Conservation (phyloP, 2,329 filamentous ascomycete genomes). For the Cladosporium velox region DNA sequence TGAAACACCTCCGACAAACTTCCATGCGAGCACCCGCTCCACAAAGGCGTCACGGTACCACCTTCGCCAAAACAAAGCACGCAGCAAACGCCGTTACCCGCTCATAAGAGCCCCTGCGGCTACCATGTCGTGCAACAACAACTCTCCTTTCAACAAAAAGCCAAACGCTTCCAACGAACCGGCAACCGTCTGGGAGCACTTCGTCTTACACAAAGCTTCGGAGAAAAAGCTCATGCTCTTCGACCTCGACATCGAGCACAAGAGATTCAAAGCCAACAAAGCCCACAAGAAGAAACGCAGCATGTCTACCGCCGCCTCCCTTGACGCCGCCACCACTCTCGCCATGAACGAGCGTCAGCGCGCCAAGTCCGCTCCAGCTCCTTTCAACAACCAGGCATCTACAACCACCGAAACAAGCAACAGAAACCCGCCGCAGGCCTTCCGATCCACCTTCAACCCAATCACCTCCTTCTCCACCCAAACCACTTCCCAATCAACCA, state of each 20-base stretch:
- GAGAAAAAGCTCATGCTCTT: constrained; percentile 8
- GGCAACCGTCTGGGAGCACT: constrained; percentile 6
- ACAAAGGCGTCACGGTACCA: neutral
- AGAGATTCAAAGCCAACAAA: neutral
- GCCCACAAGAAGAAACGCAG: neutral
- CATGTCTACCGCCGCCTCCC: neutral
- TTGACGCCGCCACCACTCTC: neutral
- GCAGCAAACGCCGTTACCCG: constrained; percentile 7
- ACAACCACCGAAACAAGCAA: neutral
- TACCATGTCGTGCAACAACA: constrained; percentile 12
- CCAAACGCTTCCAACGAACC: neutral
- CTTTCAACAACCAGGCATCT: neutral
- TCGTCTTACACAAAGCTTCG: constrained; percentile 1
- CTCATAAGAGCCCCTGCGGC: neutral
- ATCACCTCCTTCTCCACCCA: neutral
- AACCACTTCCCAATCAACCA: neutral
- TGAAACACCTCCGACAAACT: neutral
- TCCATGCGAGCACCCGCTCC: neutral
- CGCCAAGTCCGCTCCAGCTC: neutral
- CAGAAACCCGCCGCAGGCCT: neutral
- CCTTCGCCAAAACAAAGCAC: neutral
- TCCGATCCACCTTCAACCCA: neutral
- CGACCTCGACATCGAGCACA: constrained; percentile 10
- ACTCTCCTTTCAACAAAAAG: neutral
- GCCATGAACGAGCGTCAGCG: neutral